These are phyloP conservation scores for Pseudomassariella vexata DNA, from an alignment of 2,329 filamentous ascomycete genomes.

Conservation along the genomic window DNA sequence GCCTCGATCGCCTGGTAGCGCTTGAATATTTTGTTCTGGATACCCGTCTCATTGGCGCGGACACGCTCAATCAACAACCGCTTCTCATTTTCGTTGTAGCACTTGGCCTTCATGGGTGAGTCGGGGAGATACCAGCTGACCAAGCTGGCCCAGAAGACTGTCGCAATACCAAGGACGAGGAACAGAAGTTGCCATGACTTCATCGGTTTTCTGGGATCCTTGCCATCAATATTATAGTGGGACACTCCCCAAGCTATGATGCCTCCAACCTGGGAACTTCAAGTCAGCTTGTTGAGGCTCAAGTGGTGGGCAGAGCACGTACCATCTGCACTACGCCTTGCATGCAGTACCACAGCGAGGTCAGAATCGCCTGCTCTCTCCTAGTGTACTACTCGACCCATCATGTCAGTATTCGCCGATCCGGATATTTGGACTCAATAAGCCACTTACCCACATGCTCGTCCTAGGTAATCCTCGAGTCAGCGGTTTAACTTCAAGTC, in stretches of 20 bases:
- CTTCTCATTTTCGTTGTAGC: slow-evolving; percentile 36
- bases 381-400: too few species aligned
- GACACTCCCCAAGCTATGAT: slow-evolving; percentile 31
- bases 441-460: too few species aligned
- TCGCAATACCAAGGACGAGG: slow-evolving; percentile 32
- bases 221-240: slow-evolving; percentile 22
- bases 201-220: too few species aligned
- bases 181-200: slow-evolving; percentile 37
- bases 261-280: slow-evolving; percentile 22
- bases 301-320: too few species aligned
- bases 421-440: too few species aligned
- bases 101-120: slow-evolving; percentile 43
- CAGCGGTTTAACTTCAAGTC: too few species aligned
- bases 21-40: slow-evolving; percentile 29
- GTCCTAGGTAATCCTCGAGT: too few species aligned
- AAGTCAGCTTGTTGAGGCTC: too few species aligned
- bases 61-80: slow-evolving; percentile 29
- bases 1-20: slow-evolving; percentile 31
- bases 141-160: slow-evolving; percentile 26
- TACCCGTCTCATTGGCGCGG: slow-evolving; percentile 29
- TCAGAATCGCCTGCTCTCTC: slow-evolving; percentile 28
- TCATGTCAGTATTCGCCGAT: too few species aligned
- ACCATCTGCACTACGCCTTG: slow-evolving; percentile 28
- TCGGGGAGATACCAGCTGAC: slow-evolving; percentile 40
- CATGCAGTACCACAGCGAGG: slow-evolving; percentile 25